Percentiles rank a stretch among this genome's conserved stretches.
These are phyloP conservation scores for Trichophyton verrucosum DNA, from an alignment of 2,329 filamentous ascomycete genomes.

Conservation along the genomic window DNA sequence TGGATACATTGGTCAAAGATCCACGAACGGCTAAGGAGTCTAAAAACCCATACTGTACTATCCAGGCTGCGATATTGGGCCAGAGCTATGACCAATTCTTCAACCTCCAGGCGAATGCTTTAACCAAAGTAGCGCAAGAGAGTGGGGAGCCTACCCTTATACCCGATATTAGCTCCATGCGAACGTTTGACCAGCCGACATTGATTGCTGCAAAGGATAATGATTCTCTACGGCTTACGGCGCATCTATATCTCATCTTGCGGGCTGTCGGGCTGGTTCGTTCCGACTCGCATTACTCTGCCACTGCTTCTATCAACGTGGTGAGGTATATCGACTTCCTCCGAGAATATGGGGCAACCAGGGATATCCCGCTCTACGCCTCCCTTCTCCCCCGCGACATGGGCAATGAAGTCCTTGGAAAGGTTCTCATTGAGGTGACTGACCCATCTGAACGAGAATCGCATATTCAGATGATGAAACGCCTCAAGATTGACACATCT, in stretches of 20 bases:
- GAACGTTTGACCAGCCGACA: slow-evolving; percentile 38
- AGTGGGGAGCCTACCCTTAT: slow-evolving; percentile 23
- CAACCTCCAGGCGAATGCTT: slow-evolving; percentile 28
- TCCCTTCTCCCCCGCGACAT: slow-evolving; percentile 57
- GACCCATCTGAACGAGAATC: slow-evolving; percentile 52
- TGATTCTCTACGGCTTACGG: slow-evolving; percentile 54
- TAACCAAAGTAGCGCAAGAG: slow-evolving; percentile 24
- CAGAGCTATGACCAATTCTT: slow-evolving; percentile 33
- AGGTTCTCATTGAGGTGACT: slow-evolving; percentile 62
- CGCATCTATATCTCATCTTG: slow-evolving; percentile 56
- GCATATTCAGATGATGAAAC: slow-evolving; percentile 62
- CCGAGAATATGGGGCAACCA: slow-evolving; percentile 57
- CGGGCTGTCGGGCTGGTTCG: slow-evolving; percentile 45
- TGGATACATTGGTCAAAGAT: slow-evolving; percentile 25
- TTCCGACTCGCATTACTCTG: slow-evolving; percentile 43
- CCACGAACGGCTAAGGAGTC: slow-evolving; percentile 28
- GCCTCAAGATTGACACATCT: slow-evolving; percentile 58
- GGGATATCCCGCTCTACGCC: slow-evolving; percentile 78
- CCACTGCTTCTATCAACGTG: slow-evolving; percentile 52
- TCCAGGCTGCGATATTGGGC: slow-evolving; percentile 33
- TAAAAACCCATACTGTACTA: slow-evolving; percentile 33
- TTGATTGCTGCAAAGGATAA: slow-evolving; percentile 34
- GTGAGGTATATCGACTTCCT: slow-evolving; percentile 72
- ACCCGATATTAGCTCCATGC: slow-evolving; percentile 26
- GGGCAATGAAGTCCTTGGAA: slow-evolving; percentile 58